These are phyloP conservation scores for Purshia tridentata DNA, from an alignment of 306 rosid species.

Conservation along the genomic window DNA sequence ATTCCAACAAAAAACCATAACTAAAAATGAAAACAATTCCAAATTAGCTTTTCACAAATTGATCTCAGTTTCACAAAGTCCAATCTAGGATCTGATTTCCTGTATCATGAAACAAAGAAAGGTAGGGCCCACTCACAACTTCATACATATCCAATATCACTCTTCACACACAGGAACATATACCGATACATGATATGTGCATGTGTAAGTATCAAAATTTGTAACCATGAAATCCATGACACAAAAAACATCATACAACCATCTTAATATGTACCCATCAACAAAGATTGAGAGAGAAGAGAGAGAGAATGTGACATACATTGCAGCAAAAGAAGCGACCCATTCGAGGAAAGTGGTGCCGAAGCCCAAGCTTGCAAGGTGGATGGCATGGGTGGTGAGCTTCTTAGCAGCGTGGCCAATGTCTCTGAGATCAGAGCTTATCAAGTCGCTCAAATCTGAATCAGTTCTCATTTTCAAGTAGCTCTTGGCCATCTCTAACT, in stretches of 20 bases:
- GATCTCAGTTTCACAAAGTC: too few relatives aligned
- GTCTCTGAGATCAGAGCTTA: constrained; percentile 62
- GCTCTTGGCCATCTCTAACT: constrained; percentile 25
- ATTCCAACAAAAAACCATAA: too few relatives aligned
- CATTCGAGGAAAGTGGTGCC: constrained; percentile 62
- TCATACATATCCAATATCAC: too few relatives aligned
- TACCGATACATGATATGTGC: too few relatives aligned
- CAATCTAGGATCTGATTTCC: too few relatives aligned
- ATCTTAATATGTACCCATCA: neutral
- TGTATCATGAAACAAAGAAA: too few relatives aligned
- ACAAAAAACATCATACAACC: neutral
- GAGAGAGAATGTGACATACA: constrained; percentile 32
- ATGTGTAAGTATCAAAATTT: neutral
- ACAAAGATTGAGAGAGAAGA: neutral
- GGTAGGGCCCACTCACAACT: too few relatives aligned
- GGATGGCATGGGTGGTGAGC: constrained; percentile 56
- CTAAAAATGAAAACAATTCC: too few relatives aligned
- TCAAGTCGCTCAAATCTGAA: constrained; percentile 37
- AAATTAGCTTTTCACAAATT: too few relatives aligned
- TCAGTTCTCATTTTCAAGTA: constrained; percentile 47
- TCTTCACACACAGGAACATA: neutral
- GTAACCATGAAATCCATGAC: neutral
- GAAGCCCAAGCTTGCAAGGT: constrained; percentile 58
- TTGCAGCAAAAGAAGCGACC: constrained; percentile 73
- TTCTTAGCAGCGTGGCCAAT: constrained; percentile 42